Evolutionary conservation across 2,329 filamentous ascomycete genomes (phyloP).

Genomic region (Emericellopsis cladophorae): DNA sequence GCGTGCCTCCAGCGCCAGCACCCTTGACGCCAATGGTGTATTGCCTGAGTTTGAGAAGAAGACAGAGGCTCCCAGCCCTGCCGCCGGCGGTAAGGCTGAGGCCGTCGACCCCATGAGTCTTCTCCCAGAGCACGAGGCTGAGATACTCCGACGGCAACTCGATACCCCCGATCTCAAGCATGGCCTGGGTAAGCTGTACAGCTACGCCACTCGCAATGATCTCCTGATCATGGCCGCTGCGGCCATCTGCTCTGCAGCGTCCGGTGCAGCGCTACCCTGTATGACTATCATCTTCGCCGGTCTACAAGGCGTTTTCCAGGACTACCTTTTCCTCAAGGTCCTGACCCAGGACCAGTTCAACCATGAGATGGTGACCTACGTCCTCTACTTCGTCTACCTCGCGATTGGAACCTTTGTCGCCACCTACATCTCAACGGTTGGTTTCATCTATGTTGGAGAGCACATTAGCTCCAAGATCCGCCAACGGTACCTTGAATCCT

Average conservation of each 20-base stretch:
- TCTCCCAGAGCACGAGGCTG: conserved; percentile 37
- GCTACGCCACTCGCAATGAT: conserved; percentile 57
- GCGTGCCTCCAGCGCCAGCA: conserved; percentile 1
- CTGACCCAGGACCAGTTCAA: conserved; percentile 43
- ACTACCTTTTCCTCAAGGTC: conserved; percentile 36
- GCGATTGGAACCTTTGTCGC: conserved; percentile 69
- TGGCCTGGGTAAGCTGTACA: conserved; percentile 52
- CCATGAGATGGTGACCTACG: conserved; percentile 44
- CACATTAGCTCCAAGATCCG: conserved; percentile 69
- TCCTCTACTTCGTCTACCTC: conserved; percentile 77
- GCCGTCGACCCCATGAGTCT: conserved; percentile 28
- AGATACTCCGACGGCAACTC: conserved; percentile 57
- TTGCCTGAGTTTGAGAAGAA: background rate
- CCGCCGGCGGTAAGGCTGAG: background rate
- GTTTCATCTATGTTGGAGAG: conserved; percentile 81
- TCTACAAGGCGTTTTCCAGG: conserved; percentile 58
- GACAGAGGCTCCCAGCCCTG: background rate
- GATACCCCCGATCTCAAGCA: conserved; percentile 50
- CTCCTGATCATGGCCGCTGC: conserved; percentile 50
- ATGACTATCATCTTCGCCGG: conserved; percentile 77
- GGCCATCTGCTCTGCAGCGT: conserved; percentile 52
- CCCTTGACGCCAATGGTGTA: background rate
- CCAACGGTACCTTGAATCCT: conserved; percentile 71
- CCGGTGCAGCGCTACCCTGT: conserved; percentile 64
- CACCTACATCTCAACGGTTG: conserved; percentile 68